Conservation (phyloP, 768 basidiomycete species). For the Kwoniella pini region DNA sequence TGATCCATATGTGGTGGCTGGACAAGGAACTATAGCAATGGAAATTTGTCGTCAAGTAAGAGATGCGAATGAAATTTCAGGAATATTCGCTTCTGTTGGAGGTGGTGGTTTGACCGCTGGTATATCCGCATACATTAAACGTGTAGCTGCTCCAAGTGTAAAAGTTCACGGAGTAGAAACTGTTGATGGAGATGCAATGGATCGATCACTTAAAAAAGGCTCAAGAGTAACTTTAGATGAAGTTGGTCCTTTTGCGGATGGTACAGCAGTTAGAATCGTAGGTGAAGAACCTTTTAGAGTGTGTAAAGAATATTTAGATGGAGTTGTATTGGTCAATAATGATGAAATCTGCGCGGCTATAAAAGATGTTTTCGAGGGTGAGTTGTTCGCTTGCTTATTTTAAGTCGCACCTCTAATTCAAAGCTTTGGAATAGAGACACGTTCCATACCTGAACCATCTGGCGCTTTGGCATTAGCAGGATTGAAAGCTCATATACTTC, state of each 20-base stretch:
- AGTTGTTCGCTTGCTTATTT: conserved; percentile 21
- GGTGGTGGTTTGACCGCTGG: conserved; percentile 94
- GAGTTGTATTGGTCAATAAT: conserved; percentile 79
- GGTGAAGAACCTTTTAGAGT: conserved; percentile 93
- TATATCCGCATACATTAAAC: conserved; percentile 85
- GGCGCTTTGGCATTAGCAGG: conserved; percentile 91
- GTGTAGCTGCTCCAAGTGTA: conserved; percentile 80
- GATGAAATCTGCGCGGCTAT: conserved; percentile 98
- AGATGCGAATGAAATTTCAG: conserved; percentile 70
- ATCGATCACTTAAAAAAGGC: conserved; percentile 73
- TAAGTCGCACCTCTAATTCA: no score
- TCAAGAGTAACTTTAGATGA: conserved; percentile 80
- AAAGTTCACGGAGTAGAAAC: conserved; percentile 92
- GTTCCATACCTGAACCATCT: conserved; percentile 93
- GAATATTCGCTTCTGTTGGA: conserved; percentile 86
- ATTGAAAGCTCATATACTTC: conserved; percentile 78
- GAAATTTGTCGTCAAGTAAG: conserved; percentile 89
- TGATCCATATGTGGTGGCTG: conserved; percentile 93
- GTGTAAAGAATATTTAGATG: conserved; percentile 80
- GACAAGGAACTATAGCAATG: conserved; percentile 92
- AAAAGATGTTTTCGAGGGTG: conserved; percentile 98
- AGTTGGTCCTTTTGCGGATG: conserved; percentile 95
- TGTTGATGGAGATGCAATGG: conserved; percentile 91
- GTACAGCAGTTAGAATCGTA: conserved; percentile 93
- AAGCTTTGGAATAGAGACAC: conserved; percentile 66